These are phyloP conservation scores for Coemansia sp. DNA, from an alignment of 192 early-diverging fungal species.

Conservation along the genomic window DNA sequence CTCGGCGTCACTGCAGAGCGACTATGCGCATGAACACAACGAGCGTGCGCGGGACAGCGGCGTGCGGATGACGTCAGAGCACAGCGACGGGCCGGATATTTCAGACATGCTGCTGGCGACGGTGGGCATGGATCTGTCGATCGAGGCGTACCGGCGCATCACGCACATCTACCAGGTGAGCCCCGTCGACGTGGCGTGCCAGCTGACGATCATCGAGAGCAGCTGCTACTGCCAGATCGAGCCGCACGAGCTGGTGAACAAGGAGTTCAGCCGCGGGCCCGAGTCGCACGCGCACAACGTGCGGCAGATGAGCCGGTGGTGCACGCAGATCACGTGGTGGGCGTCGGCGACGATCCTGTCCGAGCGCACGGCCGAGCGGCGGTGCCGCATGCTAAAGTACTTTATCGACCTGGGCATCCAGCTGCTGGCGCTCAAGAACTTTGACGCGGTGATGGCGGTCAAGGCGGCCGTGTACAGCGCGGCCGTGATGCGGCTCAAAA, in stretches of 20 bases:
- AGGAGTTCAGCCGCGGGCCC: slow-evolving; percentile 58
- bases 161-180: slow-evolving; percentile 67
- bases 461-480: slow-evolving; percentile 74
- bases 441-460: slow-evolving; percentile 76
- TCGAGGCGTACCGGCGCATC: slow-evolving; percentile 61
- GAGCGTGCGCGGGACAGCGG: not conserved
- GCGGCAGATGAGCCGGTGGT: slow-evolving; percentile 67
- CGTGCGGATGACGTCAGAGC: not conserved
- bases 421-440: slow-evolving; percentile 59
- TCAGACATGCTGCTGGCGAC: slow-evolving; percentile 51
- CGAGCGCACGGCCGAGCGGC: slow-evolving; percentile 67
- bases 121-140: slow-evolving; percentile 46
- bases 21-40: too few relatives aligned
- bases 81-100: slow-evolving; percentile 35
- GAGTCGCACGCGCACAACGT: slow-evolving; percentile 60
- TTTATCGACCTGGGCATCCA: slow-evolving; percentile 75
- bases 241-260: slow-evolving; percentile 69
- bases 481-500: slow-evolving; percentile 66
- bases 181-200: slow-evolving; percentile 77
- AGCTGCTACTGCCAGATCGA: slow-evolving; percentile 65
- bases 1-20: too few relatives aligned
- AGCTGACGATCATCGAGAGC: slow-evolving; percentile 80
- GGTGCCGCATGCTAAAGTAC: slow-evolving; percentile 67
- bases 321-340: slow-evolving; percentile 78
- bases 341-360: slow-evolving; percentile 69